A percentile compares a stretch with the other conserved stretches of the same genome.
These are phyloP conservation scores for Tolypocladium album DNA, from an alignment of 2,329 filamentous ascomycete species.

Conservation along the genomic window DNA sequence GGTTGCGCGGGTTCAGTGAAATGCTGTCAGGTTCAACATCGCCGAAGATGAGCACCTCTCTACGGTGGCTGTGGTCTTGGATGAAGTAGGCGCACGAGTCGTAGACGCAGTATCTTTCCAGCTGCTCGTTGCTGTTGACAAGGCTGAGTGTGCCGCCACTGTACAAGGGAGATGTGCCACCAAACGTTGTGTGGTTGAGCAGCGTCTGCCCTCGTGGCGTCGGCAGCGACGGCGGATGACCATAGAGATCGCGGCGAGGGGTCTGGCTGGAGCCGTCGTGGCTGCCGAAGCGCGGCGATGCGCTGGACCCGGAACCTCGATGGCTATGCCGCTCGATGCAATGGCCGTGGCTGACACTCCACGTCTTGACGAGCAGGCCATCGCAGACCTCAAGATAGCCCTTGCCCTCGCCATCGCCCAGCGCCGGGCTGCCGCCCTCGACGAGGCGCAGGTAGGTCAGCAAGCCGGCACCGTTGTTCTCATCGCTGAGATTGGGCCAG, in stretches of 20 bases:
- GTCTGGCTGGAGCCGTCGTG: conserved; percentile 30
- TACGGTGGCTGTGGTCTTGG: conserved; percentile 56
- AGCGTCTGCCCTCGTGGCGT: conserved; percentile 12
- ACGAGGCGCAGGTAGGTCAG: conserved; percentile 83
- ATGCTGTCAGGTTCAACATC: conserved; percentile 90
- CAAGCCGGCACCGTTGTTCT: conserved; percentile 87
- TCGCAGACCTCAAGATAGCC: conserved; percentile 86
- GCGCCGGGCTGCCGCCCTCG: conserved; percentile 75
- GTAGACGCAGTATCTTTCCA: conserved; percentile 54
- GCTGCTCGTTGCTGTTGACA: conserved; percentile 12
- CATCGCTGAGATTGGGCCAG: conserved; percentile 94
- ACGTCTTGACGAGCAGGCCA: conserved; percentile 78
- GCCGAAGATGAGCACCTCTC: conserved; percentile 86
- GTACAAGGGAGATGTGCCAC: conserved; percentile 11
- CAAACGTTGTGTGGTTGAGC: conserved; percentile 19
- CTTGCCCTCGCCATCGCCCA: conserved; percentile 68
- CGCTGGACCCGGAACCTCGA: conserved; percentile 43
- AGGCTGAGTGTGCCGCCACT: conserved; percentile 8
- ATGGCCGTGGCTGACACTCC: conserved; percentile 80
- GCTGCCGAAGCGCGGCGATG: conserved; percentile 38
- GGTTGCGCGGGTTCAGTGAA: conserved; percentile 70
- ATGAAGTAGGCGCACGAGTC: conserved; percentile 94
- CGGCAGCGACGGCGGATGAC: conserved; percentile 1
- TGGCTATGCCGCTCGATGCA: conserved; percentile 68
- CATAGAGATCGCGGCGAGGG: conserved; percentile 12